These are phyloP conservation scores for Punctularia strigosozonata DNA, from an alignment of 768 basidiomycete genomes.

Conservation along the genomic window DNA sequence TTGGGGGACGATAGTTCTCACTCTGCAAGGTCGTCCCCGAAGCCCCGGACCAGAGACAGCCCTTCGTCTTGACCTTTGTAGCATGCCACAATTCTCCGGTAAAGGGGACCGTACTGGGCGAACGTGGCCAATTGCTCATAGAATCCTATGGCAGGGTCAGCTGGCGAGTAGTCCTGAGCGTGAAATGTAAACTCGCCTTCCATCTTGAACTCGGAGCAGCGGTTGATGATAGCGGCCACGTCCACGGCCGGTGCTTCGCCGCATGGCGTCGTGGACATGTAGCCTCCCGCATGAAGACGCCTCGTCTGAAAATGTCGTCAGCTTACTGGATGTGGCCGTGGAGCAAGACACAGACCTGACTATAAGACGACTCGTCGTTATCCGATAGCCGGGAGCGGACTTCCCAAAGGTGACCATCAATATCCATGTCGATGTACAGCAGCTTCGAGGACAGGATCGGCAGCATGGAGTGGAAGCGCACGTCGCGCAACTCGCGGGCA, in stretches of 20 bases:
- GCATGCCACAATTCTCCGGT: constrained; percentile 4
- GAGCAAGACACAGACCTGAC: too few species aligned
- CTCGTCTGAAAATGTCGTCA: too few species aligned
- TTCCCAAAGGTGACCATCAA: constrained; percentile 2
- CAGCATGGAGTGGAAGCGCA: background rate
- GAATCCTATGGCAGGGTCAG: constrained; percentile 3
- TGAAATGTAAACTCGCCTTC: background rate
- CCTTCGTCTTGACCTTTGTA: constrained; percentile 9
- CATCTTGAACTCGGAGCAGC: background rate
- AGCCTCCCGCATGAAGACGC: background rate
- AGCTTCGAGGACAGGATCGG: background rate
- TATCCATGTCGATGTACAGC: constrained; percentile 5
- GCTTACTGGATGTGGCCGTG: too few species aligned
- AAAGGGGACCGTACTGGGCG: constrained; percentile 6
- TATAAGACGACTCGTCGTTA: too few species aligned
- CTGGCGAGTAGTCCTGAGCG: background rate
- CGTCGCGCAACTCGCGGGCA: background rate
- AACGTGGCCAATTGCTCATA: constrained; percentile 7
- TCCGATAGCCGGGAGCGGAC: constrained; percentile 3
- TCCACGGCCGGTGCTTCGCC: background rate
- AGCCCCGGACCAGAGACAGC: constrained; percentile 2
- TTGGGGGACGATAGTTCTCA: too few species aligned
- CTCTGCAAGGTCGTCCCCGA: background rate
- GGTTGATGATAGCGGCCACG: background rate
- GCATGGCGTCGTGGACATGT: background rate